These are phyloP conservation scores for Scalesia atractyloides DNA, from an alignment of 129 eudicot genomes.

Conservation along the genomic window DNA sequence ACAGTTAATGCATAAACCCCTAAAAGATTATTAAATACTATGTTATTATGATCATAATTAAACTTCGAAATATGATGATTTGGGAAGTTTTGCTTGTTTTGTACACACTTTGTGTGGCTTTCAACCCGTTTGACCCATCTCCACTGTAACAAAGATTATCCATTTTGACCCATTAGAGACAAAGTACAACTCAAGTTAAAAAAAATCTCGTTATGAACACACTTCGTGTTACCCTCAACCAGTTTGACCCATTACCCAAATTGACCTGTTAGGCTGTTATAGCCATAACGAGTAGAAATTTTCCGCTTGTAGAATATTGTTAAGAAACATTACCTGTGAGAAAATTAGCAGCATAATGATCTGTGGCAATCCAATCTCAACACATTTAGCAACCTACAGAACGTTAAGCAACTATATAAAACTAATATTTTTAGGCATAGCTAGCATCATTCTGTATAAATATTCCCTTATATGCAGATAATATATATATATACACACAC, in stretches of 20 bases:
- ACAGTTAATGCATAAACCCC: not conserved
- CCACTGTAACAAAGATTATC: not conserved
- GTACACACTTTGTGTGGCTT: not conserved
- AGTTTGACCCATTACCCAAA: constrained; percentile 2
- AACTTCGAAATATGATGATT: not conserved
- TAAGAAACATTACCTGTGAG: constrained; percentile 60
- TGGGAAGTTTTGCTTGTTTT: not conserved
- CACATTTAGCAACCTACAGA: constrained; percentile 78
- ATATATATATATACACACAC: not conserved
- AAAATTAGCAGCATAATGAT: constrained; percentile 70
- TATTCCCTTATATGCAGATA: not conserved
- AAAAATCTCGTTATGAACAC: not conserved
- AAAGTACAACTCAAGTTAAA: not conserved
- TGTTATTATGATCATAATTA: not conserved
- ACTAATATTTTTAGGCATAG: constrained; percentile 1
- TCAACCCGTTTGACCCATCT: not conserved
- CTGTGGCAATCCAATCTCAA: constrained; percentile 94
- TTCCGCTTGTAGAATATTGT: not conserved
- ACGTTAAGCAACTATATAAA: constrained; percentile 2
- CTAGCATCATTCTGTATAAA: constrained; percentile 2
- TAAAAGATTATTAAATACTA: not conserved
- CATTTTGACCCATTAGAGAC: not conserved
- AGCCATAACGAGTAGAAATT: not conserved
- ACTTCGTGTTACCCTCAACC: not conserved
- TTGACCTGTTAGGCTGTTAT: not conserved